These are phyloP conservation scores for Cenchrus purpureus DNA, from an alignment of 176 grass and related monocot genomes.

Conservation along the genomic window DNA sequence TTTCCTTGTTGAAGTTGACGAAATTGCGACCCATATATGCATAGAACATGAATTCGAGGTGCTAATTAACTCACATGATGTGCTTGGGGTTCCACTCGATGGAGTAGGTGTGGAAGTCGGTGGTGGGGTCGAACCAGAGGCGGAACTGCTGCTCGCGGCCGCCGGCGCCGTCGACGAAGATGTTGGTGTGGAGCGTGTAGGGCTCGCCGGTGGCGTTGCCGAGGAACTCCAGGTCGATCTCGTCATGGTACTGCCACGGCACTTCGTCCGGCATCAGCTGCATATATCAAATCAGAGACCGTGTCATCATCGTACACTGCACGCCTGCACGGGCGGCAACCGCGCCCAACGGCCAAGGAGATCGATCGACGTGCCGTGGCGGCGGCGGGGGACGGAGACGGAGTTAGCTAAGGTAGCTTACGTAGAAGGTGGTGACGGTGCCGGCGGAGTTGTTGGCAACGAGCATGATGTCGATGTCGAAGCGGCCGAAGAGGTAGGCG, in stretches of 20 bases:
- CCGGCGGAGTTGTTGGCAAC: slow-evolving; percentile 68
- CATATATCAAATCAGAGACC: not conserved
- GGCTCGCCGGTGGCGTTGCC: slow-evolving; percentile 69
- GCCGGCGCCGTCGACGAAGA: slow-evolving; percentile 57
- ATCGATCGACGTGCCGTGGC: too few relatives aligned
- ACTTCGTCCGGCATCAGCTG: slow-evolving; percentile 45
- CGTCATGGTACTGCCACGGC: slow-evolving; percentile 50
- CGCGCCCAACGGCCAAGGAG: too few relatives aligned
- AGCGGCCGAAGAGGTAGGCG: slow-evolving; percentile 58
- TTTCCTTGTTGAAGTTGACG: too few relatives aligned
- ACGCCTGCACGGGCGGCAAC: too few relatives aligned
- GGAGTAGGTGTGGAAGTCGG: slow-evolving; percentile 74
- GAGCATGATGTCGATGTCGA: slow-evolving; percentile 64
- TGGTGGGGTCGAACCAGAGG: slow-evolving; percentile 76
- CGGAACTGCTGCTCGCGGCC: slow-evolving; percentile 57
- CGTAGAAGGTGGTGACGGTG: slow-evolving; percentile 73
- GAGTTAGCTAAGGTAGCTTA: not conserved
- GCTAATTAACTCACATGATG: slow-evolving; percentile 43
- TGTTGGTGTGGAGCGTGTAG: slow-evolving; percentile 71
- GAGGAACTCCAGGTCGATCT: slow-evolving; percentile 80
- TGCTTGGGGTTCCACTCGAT: slow-evolving; percentile 71
- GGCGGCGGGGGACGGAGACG: too few relatives aligned
- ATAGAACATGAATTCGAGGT: too few relatives aligned
- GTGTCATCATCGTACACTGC: not conserved
- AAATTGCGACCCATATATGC: too few relatives aligned